Evolutionary conservation across 352 stramenopile species (phyloP).

Genomic region (Globisporangium abappressorium): DNA sequence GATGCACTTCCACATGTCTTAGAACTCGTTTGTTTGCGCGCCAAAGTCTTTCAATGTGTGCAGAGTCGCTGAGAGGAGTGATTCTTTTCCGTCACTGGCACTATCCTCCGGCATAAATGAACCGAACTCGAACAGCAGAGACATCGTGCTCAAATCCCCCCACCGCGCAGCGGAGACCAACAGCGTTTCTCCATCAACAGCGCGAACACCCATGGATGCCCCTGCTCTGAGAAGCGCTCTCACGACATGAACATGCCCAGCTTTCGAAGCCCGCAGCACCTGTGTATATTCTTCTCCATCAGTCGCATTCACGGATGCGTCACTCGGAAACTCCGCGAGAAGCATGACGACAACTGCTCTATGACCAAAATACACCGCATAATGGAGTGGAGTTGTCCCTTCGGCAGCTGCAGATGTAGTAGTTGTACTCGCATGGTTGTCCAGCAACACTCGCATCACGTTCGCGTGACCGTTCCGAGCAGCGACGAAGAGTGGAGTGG

Average conservation of each 20-base stretch:
- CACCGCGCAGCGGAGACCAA: neutral
- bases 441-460: too few relatives aligned
- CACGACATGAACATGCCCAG: neutral
- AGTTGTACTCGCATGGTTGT: too few relatives aligned
- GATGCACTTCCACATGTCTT: neutral
- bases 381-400: too few relatives aligned
- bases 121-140: neutral
- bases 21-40: neutral
- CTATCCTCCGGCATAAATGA: neutral
- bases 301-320: neutral
- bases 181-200: constrained; percentile 3
- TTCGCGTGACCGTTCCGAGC: too few relatives aligned
- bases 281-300: neutral
- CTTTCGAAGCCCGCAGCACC: neutral
- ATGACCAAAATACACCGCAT: too few relatives aligned
- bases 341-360: too few relatives aligned
- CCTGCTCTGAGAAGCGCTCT: neutral
- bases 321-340: too few relatives aligned
- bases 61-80: neutral
- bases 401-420: too few relatives aligned
- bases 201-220: neutral
- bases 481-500: too few relatives aligned
- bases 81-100: neutral
- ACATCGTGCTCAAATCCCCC: neutral
- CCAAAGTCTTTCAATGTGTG: neutral